Evolutionary conservation across 2,329 filamentous ascomycete genomes (phyloP), one percentile per base, ranked within the genome.

Genomic region (Decorospora gaudefroyi): DNA sequence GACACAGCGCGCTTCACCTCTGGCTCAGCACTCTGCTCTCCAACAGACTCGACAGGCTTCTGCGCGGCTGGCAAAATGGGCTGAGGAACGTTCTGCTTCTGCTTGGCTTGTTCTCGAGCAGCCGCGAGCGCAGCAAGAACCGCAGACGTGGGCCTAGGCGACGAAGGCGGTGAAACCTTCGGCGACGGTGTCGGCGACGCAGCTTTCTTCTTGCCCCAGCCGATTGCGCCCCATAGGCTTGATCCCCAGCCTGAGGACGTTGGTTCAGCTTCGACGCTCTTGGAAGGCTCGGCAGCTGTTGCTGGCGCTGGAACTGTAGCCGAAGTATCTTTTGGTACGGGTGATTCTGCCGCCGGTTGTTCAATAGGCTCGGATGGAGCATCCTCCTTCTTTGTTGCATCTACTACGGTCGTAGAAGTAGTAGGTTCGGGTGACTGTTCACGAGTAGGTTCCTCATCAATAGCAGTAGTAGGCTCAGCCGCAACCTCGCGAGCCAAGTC

Each of bases 201-300:
- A 6, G 50, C 16, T 41, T 56, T 62, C 53, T 63, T 66, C 51
- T 58, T 61, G 8, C 66, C 64, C 64, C 63, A 68, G 2, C 66
- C 63, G 34, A 68, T 53, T 1, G 62, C 61, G 29, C 65, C 62
- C 52, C 55, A 59, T 13, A 69, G 42, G 19, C 57, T 52, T 2
- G 49, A 47, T 10, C 61, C 60, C 59, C 61, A 66, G 3, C 57
- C 55, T 25, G 58, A 59, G 8, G 51, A 32, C 6, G 48, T 33
- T 9, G 39, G 11, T 10, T 46, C 45, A 6, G 42, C 31, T 41
- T 57, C 50, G 22, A 27, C 34, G 13, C 19, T 35, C 16, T 41
- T 46, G 7, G 29, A 29, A 34, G 25, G 29, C 26, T 29, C 37
- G 16, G 42, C 18, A 17, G 32, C 33, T 10, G 42, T 39, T 4